Evolutionary conservation across 2,329 filamentous ascomycete species (phyloP).

Genomic region (Colletotrichum sp.): DNA sequence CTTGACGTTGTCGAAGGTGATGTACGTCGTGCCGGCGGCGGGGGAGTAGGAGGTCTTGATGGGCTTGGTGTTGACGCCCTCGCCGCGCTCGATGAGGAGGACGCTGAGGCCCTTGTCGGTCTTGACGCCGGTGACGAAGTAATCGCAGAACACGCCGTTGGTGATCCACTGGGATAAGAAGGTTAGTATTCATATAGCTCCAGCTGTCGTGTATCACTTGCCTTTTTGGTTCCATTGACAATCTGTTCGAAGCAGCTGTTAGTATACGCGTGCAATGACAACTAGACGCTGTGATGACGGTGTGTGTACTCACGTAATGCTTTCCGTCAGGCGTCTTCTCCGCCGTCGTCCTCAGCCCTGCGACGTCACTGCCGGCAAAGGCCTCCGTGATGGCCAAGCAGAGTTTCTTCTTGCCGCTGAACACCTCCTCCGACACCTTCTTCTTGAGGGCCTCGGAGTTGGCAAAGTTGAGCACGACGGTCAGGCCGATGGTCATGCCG

Average conservation of each 20-base stretch:
- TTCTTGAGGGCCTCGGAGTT: constrained; percentile 70
- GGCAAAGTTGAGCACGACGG: constrained; percentile 81
- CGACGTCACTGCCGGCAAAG: constrained; percentile 85
- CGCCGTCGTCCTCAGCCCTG: constrained; percentile 79
- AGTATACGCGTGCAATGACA: not conserved
- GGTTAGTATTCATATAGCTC: not conserved
- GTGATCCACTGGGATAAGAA: constrained; percentile 42
- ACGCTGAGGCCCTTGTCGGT: constrained; percentile 83
- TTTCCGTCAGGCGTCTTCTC: constrained; percentile 77
- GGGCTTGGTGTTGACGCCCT: constrained; percentile 76
- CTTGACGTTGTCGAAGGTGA: constrained; percentile 87
- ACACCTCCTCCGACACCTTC: constrained; percentile 72
- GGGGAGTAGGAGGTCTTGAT: constrained; percentile 86
- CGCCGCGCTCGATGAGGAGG: constrained; percentile 74
- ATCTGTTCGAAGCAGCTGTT: constrained; percentile 36
- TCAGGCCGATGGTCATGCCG: constrained; percentile 83
- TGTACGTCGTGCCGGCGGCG: constrained; percentile 77
- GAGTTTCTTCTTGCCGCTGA: constrained; percentile 86
- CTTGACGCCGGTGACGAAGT: constrained; percentile 82
- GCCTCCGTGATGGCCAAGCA: constrained; percentile 89
- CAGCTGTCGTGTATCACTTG: not conserved
- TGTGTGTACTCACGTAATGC: constrained; percentile 63
- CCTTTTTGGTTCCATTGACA: constrained; percentile 77
- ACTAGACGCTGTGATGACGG: not conserved
- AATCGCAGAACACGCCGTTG: constrained; percentile 80